These are phyloP conservation scores for Tetrapisispora namnaoensis DNA, from an alignment of 805 yeast species.

Conservation along the genomic window DNA sequence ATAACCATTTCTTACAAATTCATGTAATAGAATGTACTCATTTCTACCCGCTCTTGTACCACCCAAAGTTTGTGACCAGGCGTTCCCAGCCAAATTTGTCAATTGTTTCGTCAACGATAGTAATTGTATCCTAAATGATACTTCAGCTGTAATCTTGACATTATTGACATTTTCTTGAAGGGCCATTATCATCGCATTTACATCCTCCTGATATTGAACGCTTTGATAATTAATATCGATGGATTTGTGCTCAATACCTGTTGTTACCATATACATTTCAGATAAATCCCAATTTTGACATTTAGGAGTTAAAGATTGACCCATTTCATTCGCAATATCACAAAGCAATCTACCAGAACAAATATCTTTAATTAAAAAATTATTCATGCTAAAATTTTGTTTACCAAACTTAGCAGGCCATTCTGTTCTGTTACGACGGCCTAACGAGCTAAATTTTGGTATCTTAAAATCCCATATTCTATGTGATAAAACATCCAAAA, in stretches of 20 bases:
- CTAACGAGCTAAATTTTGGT: constrained; percentile 71
- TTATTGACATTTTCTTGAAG: constrained; percentile 57
- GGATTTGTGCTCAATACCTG: constrained; percentile 51
- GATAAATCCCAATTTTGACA: constrained; percentile 91
- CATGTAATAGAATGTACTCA: constrained; percentile 86
- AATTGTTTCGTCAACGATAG: constrained; percentile 82
- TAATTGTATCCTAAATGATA: constrained; percentile 77
- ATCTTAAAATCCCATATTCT: constrained; percentile 68
- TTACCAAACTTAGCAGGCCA: constrained; percentile 73
- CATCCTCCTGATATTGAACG: constrained; percentile 56
- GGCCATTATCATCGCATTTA: constrained; percentile 56
- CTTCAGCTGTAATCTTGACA: constrained; percentile 61
- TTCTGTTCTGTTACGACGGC: constrained; percentile 64
- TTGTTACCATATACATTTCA: constrained; percentile 80
- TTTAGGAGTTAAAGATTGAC: constrained; percentile 80
- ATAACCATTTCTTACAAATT: constrained; percentile 68
- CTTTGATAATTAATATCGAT: constrained; percentile 67
- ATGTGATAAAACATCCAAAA: constrained; percentile 70
- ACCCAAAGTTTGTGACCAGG: constrained; percentile 89
- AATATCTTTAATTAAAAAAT: constrained; percentile 53
- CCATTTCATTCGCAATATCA: constrained; percentile 91
- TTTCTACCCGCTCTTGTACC: constrained; percentile 96
- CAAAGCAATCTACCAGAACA: constrained; percentile 81
- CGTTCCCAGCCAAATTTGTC: constrained; percentile 91
- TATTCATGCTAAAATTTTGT: constrained; percentile 40